Base-by-base conservation (phyloP, 1,139 yeast species). In the Suhomyces choctaworum region DNA sequence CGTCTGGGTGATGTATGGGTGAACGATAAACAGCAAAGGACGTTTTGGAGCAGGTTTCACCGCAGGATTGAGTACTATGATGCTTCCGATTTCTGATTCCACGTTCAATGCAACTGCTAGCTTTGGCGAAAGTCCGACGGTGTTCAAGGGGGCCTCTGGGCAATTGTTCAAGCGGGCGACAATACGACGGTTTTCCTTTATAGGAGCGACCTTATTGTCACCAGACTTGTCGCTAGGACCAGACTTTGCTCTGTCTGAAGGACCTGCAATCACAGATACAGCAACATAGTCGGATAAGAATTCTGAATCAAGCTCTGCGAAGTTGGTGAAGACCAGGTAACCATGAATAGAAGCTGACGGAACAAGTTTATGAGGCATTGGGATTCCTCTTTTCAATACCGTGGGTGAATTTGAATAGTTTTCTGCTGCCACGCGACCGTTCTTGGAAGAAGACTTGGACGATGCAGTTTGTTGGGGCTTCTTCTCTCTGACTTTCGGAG, bases 401-500 rank as follows among this genome's bases (percentile, higher is more conserved):
- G 70, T 57, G 0, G 78, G 74, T 11, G 54, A 46, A 4, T 37
- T 47, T 4, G 59, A 29, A 33, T 58, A 56, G 32, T 58, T 67
- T 31, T 62, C 72, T 8, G 56, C 48, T 8, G 56, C 48, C 5
- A 27, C 6, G 9, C 40, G 37, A 4, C 27, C 14, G 7, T 32
- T n/a, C 15, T 56, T 52, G 3, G 61, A 41, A 11, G 59, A 53
- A 19, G 62, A 60, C 11, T 31, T 29, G 14, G 41, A 20, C 2
- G 48, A 41, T 2, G 54, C 39, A 3, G 47, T 42, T 1, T 4
- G 16, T 1, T 25, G 31, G 55, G 47, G 7, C 28, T 59, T 56
- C 50, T 61, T 62, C 48, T 64, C 65, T 46, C 80, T 60, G 16
- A 73, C 70, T 54, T 84, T 83, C 8, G 96, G 97, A 3, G 95